These are phyloP conservation scores for Malus hybrid DNA, from an alignment of 331 rosid genomes.

Conservation along the genomic window DNA sequence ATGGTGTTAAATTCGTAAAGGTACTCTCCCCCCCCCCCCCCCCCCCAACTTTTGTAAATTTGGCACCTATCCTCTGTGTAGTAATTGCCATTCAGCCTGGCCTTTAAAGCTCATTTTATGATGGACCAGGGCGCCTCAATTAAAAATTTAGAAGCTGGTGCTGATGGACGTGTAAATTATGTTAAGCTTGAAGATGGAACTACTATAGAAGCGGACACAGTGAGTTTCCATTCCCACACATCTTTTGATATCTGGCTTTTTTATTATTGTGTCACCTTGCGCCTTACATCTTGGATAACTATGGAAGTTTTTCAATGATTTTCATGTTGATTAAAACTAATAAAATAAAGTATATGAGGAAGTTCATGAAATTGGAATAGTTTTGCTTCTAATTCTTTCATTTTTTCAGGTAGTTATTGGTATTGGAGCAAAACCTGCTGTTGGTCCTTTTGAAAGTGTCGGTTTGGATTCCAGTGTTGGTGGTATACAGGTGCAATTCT, in stretches of 20 bases:
- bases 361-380: constrained; percentile 6
- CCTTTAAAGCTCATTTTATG: constrained; percentile 4
- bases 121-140: constrained; percentile 63
- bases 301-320: background rate
- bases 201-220: constrained; percentile 75
- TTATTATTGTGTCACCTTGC: constrained; percentile 11
- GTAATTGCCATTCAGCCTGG: background rate
- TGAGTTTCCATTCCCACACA: constrained; percentile 15
- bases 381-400: constrained; percentile 11
- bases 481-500: constrained; percentile 60
- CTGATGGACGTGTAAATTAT: constrained; percentile 57
- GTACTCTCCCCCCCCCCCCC: constrained; percentile 26
- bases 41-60: background rate
- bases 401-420: constrained; percentile 66
- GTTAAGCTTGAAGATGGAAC: constrained; percentile 86
- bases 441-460: constrained; percentile 64
- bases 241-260: background rate
- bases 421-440: constrained; percentile 86
- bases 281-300: constrained; percentile 5
- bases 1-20: constrained; percentile 78
- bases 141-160: constrained; percentile 65
- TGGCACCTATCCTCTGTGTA: background rate
- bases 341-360: constrained; percentile 3
- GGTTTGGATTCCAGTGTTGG: constrained; percentile 67
- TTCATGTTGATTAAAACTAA: background rate